Evolutionary conservation across 1,284 basidiomycete species (phyloP).

Genomic region (Austroboletus olivaceoglutinosus): DNA sequence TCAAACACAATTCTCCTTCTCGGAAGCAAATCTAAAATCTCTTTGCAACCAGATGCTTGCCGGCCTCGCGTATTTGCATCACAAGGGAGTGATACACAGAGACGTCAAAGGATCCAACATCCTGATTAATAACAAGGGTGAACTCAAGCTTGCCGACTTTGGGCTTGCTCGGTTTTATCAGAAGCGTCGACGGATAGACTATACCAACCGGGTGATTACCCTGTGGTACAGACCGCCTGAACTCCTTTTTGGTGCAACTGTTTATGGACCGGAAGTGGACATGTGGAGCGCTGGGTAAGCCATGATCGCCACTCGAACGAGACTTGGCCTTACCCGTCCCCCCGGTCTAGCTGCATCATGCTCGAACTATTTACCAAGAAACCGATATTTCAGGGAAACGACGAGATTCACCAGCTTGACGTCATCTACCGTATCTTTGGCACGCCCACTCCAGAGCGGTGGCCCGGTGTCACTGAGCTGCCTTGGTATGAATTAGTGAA

Average conservation of each 20-base stretch:
- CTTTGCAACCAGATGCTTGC: conserved; percentile 92
- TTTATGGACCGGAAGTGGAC: conserved; percentile 98
- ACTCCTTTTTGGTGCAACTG: conserved; percentile 91
- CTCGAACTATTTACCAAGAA: conserved; percentile 95
- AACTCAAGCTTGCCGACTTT: conserved; percentile 96
- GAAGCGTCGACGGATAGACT: conserved; percentile 86
- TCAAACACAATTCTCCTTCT: conserved; percentile 85
- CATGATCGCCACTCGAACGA: background rate
- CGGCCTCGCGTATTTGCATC: conserved; percentile 92
- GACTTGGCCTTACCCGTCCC: conserved; percentile 1
- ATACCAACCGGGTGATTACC: conserved; percentile 98
- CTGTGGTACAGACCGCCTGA: conserved; percentile 99
- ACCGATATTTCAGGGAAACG: conserved; percentile 93
- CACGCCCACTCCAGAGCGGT: conserved; percentile 79
- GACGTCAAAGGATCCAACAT: conserved; percentile 99
- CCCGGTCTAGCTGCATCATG: conserved; percentile 92
- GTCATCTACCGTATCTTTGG: conserved; percentile 90
- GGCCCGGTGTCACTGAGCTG: conserved; percentile 80
- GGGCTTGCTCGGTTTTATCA: conserved; percentile 97
- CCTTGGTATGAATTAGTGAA: conserved; percentile 99
- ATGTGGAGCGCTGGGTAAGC: conserved; percentile 98
- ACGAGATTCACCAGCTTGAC: conserved; percentile 96
- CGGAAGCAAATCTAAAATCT: conserved; percentile 89
- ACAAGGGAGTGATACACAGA: conserved; percentile 93
- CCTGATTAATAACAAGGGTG: conserved; percentile 88